Base-by-base conservation (phyloP, 2,329 filamentous ascomycete species). In the Aspergillus arachidicola region DNA sequence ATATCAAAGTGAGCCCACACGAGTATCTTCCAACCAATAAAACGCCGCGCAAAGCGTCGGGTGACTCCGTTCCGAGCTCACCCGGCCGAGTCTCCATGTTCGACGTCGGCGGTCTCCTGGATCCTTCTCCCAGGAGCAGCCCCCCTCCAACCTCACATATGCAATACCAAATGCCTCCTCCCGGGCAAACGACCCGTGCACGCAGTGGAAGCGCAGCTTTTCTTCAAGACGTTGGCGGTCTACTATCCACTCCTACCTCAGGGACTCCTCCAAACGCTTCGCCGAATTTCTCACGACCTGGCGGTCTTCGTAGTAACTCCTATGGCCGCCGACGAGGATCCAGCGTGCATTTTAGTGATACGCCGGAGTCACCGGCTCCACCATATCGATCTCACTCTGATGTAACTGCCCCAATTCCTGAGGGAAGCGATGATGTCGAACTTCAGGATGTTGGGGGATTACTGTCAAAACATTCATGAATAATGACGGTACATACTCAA, bases 101-200 rank as follows among this genome's bases (percentile, higher is more conserved):
- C 70, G 94, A 97, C 68, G 89, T 93, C 1, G 93, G 93, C 26
- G 92, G 91, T 0, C 79, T 96, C 0, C 80, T 96, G 0, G 87
- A 89, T 6, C 83, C 48, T 9, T 59, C 51, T 5, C 62, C 58
- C 14, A 63, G 3, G 12, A 30, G 53, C n/a, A 43, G 51, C 23
- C 23, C 58, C 63, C 46, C 59, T 58, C 12, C 60, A 10, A 41
- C 63, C n/a, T 57, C 61, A 46, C 32, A 62, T 34, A 36, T 46
- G 51, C 45, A 63, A 10, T 57, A 54, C 48, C 48, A 54, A 23
- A 66, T 55, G 41, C 53, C 28, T 38, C 53, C 21, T 43, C 46
- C 28, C 45, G 19, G 38, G n/a, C 63, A 55, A 63, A 55, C 23
- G 12, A 46, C 57, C 14, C 60, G 59, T 53, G 48, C 50, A 11